Conservation (phyloP, 139 green algal genomes). For the Chlamydomonas incerta region DNA sequence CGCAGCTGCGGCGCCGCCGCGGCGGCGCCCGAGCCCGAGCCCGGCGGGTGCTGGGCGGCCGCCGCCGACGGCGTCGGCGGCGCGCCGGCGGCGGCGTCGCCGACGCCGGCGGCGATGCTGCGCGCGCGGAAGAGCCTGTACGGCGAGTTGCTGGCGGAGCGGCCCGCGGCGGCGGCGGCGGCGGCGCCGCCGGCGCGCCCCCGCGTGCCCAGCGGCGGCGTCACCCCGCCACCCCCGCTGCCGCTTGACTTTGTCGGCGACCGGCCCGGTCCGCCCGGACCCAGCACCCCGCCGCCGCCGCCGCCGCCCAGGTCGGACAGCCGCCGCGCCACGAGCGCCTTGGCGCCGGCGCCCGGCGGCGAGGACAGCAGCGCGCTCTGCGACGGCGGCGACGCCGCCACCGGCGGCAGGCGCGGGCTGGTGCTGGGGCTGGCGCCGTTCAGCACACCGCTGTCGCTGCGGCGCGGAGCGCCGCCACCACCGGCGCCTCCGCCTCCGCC, state of each 20-base stretch:
- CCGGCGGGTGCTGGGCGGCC: neutral
- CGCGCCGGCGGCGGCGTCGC: neutral
- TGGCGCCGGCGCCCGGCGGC: neutral
- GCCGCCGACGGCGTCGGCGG: neutral
- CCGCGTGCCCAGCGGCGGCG: too few species aligned
- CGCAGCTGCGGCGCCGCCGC: neutral
- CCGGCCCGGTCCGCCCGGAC: too few species aligned
- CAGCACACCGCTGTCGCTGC: too few species aligned
- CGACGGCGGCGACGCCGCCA: neutral
- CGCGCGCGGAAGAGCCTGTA: neutral
- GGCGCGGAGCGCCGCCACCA: too few species aligned
- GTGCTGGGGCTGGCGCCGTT: neutral
- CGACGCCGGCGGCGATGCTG: neutral
- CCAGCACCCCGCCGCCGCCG: neutral
- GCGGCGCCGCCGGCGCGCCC: too few species aligned
- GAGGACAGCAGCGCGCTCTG: neutral
- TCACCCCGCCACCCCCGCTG: too few species aligned
- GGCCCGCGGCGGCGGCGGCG: too few species aligned
- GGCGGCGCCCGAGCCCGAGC: neutral
- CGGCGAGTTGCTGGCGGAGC: neutral
- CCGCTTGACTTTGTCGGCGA: too few species aligned
- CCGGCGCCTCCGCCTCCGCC: too few species aligned
- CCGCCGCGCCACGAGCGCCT: neutral
- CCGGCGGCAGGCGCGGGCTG: neutral
- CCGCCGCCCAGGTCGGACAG: neutral